Percentiles rank a stretch among this genome's conserved stretches.
Evolutionary conservation across 495 filamentous ascomycete species (phyloP).

Genomic region (Immersiella caudata): DNA sequence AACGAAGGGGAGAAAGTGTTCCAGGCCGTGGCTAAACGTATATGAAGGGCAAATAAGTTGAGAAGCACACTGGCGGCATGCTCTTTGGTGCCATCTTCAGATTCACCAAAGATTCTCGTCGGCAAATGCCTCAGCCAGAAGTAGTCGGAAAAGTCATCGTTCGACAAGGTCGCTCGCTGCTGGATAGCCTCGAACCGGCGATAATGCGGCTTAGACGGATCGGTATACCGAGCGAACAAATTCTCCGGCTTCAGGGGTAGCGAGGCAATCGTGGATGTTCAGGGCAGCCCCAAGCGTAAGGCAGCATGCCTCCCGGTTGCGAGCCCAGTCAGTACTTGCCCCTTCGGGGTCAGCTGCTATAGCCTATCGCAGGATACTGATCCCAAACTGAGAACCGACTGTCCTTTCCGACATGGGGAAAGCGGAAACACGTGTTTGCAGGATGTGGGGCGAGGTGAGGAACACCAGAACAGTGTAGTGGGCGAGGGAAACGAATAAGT

Average conservation of each 20-base stretch:
- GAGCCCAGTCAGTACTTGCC: not conserved
- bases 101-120: not conserved
- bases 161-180: not conserved
- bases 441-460: not conserved
- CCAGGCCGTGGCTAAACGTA: not conserved
- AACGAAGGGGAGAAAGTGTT: not conserved
- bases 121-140: not conserved
- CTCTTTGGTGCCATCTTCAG: not conserved
- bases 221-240: not conserved
- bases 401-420: not conserved
- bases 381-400: not conserved
- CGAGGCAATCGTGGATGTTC: not conserved
- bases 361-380: not conserved
- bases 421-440: not conserved
- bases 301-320: not conserved
- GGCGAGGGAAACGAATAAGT: constrained; percentile 6
- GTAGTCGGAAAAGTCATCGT: not conserved
- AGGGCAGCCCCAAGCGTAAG: not conserved
- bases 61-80: not conserved
- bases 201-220: not conserved
- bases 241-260: not conserved
- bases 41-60: not conserved
- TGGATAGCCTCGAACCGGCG: not conserved
- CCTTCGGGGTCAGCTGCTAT: not conserved
- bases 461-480: constrained; percentile 15